Percentiles rank a stretch among this genome's conserved stretches.
phyloP scores from a whole-genome alignment of 345 rosid genomes.

The Ceriops decandra region DNA sequence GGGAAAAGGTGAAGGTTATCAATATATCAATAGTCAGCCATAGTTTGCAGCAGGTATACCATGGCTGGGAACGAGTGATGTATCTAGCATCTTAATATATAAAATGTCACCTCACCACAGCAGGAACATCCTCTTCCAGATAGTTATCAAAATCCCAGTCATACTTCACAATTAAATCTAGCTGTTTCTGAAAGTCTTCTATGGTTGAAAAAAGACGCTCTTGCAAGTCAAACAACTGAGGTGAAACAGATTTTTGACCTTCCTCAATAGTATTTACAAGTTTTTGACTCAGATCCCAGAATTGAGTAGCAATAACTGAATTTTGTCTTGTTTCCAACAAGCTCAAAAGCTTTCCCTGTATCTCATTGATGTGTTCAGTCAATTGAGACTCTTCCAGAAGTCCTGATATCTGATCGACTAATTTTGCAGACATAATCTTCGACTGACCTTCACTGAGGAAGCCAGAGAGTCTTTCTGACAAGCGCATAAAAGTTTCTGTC shows the following conservation, averaged over 20 bases:
- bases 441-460: constrained; percentile 86
- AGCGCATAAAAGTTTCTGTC: constrained; percentile 68
- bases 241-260: constrained; percentile 78
- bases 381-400: constrained; percentile 68
- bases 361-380: constrained; percentile 66
- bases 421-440: constrained; percentile 63
- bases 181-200: constrained; percentile 91
- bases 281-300: constrained; percentile 61
- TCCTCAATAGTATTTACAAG: constrained; percentile 76
- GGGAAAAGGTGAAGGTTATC: constrained; percentile 8
- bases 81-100: constrained; percentile 29
- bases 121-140: constrained; percentile 95
- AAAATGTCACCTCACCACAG: constrained; percentile 87
- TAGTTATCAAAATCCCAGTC: constrained; percentile 98
- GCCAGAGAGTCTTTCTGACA: constrained; percentile 86
- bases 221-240: constrained; percentile 76
- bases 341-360: constrained; percentile 61
- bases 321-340: constrained; percentile 73
- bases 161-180: constrained; percentile 78
- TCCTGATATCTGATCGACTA: constrained; percentile 73
- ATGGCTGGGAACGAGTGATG: neutral
- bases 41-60: neutral
- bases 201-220: constrained; percentile 71
- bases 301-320: constrained; percentile 67
- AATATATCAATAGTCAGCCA: neutral